Evolutionary conservation across 306 rosid species (phyloP), one percentile per base, ranked within the genome.

Genomic region (Carpinus fangiana): DNA sequence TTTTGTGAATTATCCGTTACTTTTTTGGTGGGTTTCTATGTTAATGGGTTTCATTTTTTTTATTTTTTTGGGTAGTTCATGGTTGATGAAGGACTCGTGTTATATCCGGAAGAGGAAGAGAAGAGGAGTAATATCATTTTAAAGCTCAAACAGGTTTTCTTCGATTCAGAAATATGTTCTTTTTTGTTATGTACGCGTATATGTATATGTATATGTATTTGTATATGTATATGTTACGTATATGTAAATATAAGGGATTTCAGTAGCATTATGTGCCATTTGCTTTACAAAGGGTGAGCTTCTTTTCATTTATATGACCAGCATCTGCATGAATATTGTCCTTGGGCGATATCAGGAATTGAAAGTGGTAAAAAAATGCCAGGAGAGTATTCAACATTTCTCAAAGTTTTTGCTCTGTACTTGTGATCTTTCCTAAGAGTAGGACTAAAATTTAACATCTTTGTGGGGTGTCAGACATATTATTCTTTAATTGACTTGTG

Each of bases 111-210:
- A 41, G 89, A 86, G 54, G 85, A 83, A 48, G 75, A 68, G 8
- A 86, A 71, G 76, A 77, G 87, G 48, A 72, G 28, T 52, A 61
- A 46, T 56, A 83, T 67, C 28, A 83, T 86, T 78, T 65, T 59
- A 18, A 78, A 77, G 76, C 89, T 86, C 70, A 83, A 80, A 71
- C 71, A 86, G 89, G 89, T 86, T 72, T 76, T 76, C 76, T 78
- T 75, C 28, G 54, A 60, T 18, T 26, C 17, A 9, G 20, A 14
- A 34, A 28, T 4, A 50, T 50, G 20, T 0, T 26, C 14, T 28
- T 48, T 51, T 5, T 21, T 12, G 12, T 28, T 23, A n/a, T 57
- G 8, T 41, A 7, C 1, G 45, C 6, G 45, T 41, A 41, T 41
- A 41, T 41, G 45, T 41, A 41, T 41, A 5, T 41, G 45, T 41